Evolutionary conservation across 2,329 filamentous ascomycete species (phyloP).

Genomic region (Ceratocystis smalleyi): DNA sequence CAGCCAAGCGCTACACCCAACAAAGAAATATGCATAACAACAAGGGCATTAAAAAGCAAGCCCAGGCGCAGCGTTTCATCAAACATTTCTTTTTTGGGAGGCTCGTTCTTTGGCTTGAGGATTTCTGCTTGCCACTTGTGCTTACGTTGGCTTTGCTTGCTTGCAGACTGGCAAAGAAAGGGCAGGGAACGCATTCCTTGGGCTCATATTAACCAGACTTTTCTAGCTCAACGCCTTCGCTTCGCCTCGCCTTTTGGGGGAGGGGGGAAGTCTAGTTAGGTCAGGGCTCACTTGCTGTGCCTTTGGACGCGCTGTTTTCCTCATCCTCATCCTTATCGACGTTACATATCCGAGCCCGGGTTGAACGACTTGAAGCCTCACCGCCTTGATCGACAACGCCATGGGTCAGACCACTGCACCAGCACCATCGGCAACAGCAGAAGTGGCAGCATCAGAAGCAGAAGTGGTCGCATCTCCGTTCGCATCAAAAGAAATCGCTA

Average conservation of each 20-base stretch:
- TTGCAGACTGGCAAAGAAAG: not conserved
- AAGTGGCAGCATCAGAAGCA: not conserved
- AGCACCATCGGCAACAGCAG: not conserved
- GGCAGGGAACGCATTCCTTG: not conserved
- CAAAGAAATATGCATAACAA: not conserved
- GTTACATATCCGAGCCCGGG: not conserved
- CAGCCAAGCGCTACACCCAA: not conserved
- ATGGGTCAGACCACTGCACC: slow-evolving; percentile 4
- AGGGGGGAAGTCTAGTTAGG: too few relatives aligned
- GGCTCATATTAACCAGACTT: not conserved
- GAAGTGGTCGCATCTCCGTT: not conserved
- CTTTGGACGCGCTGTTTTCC: not conserved
- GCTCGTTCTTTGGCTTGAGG: not conserved
- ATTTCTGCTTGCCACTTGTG: not conserved
- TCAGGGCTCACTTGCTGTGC: not conserved
- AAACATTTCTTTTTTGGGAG: not conserved
- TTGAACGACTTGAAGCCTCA: not conserved
- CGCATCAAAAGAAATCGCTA: not conserved
- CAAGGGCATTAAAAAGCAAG: not conserved
- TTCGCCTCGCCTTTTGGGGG: not conserved
- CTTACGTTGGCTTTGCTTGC: not conserved
- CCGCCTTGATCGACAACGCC: slow-evolving; percentile 4
- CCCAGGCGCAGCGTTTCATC: not conserved
- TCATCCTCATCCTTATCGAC: not conserved
- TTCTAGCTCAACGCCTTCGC: not conserved